Conservation (phyloP, 169 alveolate species). For the Condylostoma magnum region DNA sequence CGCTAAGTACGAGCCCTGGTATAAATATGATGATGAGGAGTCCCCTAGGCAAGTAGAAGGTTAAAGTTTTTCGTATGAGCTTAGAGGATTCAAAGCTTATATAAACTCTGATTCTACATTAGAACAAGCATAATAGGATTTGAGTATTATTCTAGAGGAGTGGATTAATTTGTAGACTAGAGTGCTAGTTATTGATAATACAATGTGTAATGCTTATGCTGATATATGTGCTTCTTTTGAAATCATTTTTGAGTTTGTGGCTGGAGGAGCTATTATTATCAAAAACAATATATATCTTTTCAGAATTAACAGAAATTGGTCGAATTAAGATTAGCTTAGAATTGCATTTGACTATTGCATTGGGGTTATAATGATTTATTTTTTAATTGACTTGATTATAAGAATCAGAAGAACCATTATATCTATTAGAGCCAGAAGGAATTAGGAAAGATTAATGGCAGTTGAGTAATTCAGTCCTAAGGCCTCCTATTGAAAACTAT, state of each 20-base stretch:
- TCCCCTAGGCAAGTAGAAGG: constrained; percentile 11
- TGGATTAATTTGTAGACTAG: constrained; percentile 13
- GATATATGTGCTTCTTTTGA: constrained; percentile 5
- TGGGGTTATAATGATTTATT: not conserved
- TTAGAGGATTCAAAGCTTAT: constrained; percentile 8
- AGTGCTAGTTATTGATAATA: not conserved
- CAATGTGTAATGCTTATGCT: not conserved
- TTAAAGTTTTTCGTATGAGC: not conserved
- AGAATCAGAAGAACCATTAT: not conserved
- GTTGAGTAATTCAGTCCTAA: no score
- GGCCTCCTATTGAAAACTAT: not conserved
- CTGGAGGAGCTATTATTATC: constrained; percentile 4
- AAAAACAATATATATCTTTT: not conserved
- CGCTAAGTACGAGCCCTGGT: not conserved
- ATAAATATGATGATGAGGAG: not conserved
- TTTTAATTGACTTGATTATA: not conserved
- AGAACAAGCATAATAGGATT: not conserved
- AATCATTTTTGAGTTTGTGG: constrained; percentile 8
- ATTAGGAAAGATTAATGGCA: no score
- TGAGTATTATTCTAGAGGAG: not conserved
- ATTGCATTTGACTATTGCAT: not conserved
- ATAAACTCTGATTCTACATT: not conserved
- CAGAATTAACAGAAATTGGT: constrained; percentile 3
- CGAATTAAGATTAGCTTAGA: not conserved
- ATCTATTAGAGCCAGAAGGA: no score